Evolutionary conservation across 2,329 filamentous ascomycete species (phyloP).

Genomic region (Dactylellina haptotyla): DNA sequence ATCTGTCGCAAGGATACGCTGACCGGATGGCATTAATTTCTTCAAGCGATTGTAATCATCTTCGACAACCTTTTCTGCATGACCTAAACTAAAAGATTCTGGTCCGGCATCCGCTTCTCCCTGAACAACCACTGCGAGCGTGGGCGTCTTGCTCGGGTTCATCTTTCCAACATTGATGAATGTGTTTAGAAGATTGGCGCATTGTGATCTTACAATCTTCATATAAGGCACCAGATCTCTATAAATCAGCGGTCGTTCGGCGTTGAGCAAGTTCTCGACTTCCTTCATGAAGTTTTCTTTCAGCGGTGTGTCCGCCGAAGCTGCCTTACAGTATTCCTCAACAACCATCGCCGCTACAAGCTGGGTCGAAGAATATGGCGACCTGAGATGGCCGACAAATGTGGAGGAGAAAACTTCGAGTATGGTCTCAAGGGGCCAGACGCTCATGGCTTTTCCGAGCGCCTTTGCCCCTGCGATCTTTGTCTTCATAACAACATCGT

Average conservation of each 20-base stretch:
- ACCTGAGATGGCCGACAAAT: conserved; percentile 74
- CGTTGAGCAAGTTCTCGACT: conserved; percentile 80
- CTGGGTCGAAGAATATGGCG: conserved; percentile 84
- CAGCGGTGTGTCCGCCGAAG: conserved; percentile 61
- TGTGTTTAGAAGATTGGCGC: conserved; percentile 85
- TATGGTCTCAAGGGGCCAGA: conserved; percentile 72
- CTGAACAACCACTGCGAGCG: conserved; percentile 88
- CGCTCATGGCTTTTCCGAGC: conserved; percentile 82
- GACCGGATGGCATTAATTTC: conserved; percentile 86
- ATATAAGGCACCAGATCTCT: conserved; percentile 89
- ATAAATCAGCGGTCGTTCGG: conserved; percentile 82
- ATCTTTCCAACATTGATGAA: conserved; percentile 93
- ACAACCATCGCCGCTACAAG: conserved; percentile 83
- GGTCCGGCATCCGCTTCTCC: conserved; percentile 91
- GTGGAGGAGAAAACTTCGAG: conserved; percentile 73
- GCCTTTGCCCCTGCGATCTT: conserved; percentile 87
- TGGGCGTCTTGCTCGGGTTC: conserved; percentile 76
- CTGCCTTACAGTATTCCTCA: conserved; percentile 81
- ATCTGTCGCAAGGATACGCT: conserved; percentile 83
- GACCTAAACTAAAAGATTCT: conserved; percentile 85
- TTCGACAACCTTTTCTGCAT: conserved; percentile 86
- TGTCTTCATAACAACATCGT: conserved; percentile 86
- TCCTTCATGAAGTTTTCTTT: conserved; percentile 71
- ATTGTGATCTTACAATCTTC: conserved; percentile 89
- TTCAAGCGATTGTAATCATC: conserved; percentile 89